phyloP scores from a whole-genome alignment of 2,329 filamentous ascomycete species.

The Helotiales sp. region DNA sequence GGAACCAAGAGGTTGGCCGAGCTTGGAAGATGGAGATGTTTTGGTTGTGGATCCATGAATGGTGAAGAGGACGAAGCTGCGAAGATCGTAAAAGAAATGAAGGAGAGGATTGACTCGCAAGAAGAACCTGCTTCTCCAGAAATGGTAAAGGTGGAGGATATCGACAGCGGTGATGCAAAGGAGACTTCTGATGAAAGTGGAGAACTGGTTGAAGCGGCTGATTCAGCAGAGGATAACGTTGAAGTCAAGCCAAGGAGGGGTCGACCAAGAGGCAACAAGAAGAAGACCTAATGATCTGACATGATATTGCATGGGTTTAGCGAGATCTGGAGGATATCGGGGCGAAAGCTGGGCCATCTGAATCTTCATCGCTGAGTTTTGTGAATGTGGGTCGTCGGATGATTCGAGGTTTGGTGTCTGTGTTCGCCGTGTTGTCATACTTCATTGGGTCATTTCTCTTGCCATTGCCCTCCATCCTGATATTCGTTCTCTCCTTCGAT shows the following conservation, averaged over 20 bases:
- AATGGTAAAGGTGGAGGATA: constrained; percentile 4
- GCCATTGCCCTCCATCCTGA: background rate
- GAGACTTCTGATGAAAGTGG: constrained; percentile 6
- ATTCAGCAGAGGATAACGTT: constrained; percentile 8
- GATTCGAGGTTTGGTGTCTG: background rate
- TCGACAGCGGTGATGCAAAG: constrained; percentile 1
- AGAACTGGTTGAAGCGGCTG: constrained; percentile 7
- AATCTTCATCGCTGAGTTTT: background rate
- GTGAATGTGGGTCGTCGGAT: background rate
- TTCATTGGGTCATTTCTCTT: background rate
- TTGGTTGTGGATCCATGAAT: constrained; percentile 79
- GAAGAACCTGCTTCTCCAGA: constrained; percentile 17
- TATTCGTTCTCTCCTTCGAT: background rate
- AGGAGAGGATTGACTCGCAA: constrained; percentile 28
- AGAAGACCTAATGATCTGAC: constrained; percentile 18
- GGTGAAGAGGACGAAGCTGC: constrained; percentile 80
- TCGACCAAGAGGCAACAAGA: constrained; percentile 23
- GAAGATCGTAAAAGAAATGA: constrained; percentile 54
- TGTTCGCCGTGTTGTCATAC: background rate
- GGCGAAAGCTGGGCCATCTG: background rate
- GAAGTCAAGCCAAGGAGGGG: constrained; percentile 23
- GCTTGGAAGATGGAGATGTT: constrained; percentile 84
- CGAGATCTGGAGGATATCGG: constrained; percentile 2
- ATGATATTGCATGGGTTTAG: background rate
- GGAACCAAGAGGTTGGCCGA: constrained; percentile 77